phyloP scores from a whole-genome alignment of 495 filamentous ascomycete species.

The Hypomontagnella monticulosa region DNA sequence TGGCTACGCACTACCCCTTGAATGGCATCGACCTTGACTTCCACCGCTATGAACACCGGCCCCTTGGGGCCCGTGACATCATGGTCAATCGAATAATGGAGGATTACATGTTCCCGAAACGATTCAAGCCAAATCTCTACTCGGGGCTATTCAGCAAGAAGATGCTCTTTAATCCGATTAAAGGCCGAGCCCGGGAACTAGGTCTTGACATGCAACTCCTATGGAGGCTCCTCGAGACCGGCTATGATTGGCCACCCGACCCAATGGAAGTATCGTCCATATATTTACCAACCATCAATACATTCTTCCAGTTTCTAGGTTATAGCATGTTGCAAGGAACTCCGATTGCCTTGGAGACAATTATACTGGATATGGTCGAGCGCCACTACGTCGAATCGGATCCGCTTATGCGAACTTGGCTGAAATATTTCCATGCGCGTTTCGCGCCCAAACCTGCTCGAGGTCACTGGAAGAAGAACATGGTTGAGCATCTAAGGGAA shows the following conservation, averaged over 20 bases:
- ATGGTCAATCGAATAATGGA: conserved; percentile 51
- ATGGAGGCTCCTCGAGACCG: conserved; percentile 37
- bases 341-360: conserved; percentile 7
- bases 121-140: conserved; percentile 29
- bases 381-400: conserved; percentile 48
- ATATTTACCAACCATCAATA: background rate
- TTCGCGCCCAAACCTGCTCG: background rate
- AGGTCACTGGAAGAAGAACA: conserved; percentile 34
- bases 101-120: conserved; percentile 44
- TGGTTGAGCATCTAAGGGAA: conserved; percentile 27
- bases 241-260: conserved; percentile 15
- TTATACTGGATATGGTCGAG: conserved; percentile 42
- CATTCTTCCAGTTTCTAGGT: background rate
- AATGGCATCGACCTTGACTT: conserved; percentile 49
- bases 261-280: background rate
- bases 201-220: conserved; percentile 44
- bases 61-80: conserved; percentile 46
- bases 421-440: conserved; percentile 13
- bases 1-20: conserved; percentile 49
- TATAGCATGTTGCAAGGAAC: background rate
- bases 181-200: conserved; percentile 34
- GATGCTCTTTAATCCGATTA: conserved; percentile 17
- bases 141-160: background rate
- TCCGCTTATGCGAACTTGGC: conserved; percentile 39
- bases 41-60: conserved; percentile 46